Base-by-base conservation (phyloP, 805 yeast genomes). In the Candida golubevii region DNA sequence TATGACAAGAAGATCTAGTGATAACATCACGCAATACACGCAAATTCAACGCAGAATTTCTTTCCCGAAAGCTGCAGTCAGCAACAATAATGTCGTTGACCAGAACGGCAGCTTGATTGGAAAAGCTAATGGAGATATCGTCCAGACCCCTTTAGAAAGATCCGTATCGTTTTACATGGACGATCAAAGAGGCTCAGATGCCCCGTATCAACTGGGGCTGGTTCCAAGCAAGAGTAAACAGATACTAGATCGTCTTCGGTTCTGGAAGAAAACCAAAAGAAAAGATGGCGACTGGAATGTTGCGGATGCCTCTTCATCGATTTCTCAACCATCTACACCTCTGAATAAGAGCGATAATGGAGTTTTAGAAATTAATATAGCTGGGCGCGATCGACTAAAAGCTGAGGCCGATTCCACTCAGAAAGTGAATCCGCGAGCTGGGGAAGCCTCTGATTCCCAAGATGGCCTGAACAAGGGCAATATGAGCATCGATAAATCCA, bases 171-270 rank as follows among this genome's bases (percentile, higher is more conserved):
- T 61, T 38, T 47, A 45, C 38, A 56, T 61, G 6, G 58, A 57
- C 29, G 59, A 56, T 46, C 39, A 36, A 44, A 18, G 38, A 37
- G 31, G 42, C 42, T 33, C 49, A 6, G 13, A 23, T n/a, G 28
- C 29, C 13, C 18, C 39, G 36, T 43, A 23, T 23, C 36, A 23
- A 9, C 27, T 35, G 9, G 48, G 33, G 33, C 46, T 33, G 40
- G 50, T 35, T 34, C 56, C 45, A 36, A 56, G 40, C 14, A 58
- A 56, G 47, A 58, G 61, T 36, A 57, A 53, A 26, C 61, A 56
- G 34, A 48, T 69, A 15, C 48, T 69, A 26, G 60, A 57, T 32
- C 66, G 60, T 44, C 55, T 70, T 6, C 71, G 65, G 53, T 70
- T 70, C 47, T 70, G 75, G 75, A 69, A 63, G 41, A 39, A 48